phyloP scores from a whole-genome alignment of 345 rosid genomes.

The Hypericum androsaemum region DNA sequence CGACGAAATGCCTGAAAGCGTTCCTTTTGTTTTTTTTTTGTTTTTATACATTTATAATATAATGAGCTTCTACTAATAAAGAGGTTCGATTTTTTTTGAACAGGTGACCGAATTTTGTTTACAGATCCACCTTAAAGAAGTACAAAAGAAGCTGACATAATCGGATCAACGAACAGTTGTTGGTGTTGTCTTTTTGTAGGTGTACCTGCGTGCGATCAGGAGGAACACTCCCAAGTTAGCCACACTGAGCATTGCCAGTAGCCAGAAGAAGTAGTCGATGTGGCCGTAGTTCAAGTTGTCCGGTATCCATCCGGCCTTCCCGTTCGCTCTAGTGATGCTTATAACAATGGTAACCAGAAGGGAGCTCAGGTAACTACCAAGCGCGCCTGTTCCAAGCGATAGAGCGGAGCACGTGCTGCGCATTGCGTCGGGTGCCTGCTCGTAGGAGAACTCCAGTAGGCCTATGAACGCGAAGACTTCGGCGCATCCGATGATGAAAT shows the following conservation, averaged over 20 bases:
- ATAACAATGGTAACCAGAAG: constrained; percentile 57
- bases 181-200: constrained; percentile 49
- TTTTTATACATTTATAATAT: too few relatives aligned
- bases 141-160: too few relatives aligned
- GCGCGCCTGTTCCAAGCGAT: constrained; percentile 59
- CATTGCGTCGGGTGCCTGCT: constrained; percentile 97
- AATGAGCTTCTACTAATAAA: too few relatives aligned
- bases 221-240: constrained; percentile 64
- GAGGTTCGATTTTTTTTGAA: too few relatives aligned
- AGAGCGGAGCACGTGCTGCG: constrained; percentile 83
- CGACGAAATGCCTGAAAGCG: too few relatives aligned
- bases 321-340: constrained; percentile 35
- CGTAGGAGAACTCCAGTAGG: constrained; percentile 81
- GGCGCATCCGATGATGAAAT: constrained; percentile 73
- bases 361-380: constrained; percentile 79
- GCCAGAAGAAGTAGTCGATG: constrained; percentile 87
- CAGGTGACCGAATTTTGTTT: too few relatives aligned
- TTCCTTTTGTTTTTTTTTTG: too few relatives aligned
- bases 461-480: constrained; percentile 85
- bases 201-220: constrained; percentile 59
- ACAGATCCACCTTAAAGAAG: too few relatives aligned
- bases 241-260: constrained; percentile 54
- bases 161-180: too few relatives aligned
- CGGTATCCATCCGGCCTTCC: constrained; percentile 81
- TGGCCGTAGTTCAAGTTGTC: constrained; percentile 73